Evolutionary conservation across 345 rosid species (phyloP).

Genomic region (Mangifera indica): DNA sequence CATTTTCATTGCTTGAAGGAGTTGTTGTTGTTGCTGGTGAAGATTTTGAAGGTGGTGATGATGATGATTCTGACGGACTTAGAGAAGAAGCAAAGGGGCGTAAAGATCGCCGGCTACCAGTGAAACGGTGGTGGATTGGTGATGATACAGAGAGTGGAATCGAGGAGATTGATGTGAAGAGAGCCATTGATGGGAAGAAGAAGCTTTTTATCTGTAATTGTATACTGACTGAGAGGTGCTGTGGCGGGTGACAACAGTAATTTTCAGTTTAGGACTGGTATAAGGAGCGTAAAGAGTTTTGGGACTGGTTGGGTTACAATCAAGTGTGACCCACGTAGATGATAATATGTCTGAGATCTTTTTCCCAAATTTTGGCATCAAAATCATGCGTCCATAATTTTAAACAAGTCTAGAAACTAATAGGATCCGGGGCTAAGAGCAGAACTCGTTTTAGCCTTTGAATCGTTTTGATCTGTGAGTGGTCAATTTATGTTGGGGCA

Average conservation of each 20-base stretch:
- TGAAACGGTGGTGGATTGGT: conserved; percentile 20
- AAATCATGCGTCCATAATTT: too few relatives aligned
- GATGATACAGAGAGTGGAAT: conserved; percentile 39
- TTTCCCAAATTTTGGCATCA: too few relatives aligned
- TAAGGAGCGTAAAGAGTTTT: not conserved
- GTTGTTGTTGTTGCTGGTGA: conserved; percentile 8
- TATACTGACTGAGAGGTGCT: too few relatives aligned
- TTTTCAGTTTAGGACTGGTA: not conserved
- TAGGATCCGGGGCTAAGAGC: too few relatives aligned
- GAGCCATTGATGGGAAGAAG: conserved; percentile 41
- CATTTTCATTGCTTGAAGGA: conserved; percentile 11
- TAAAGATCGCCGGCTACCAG: conserved; percentile 24
- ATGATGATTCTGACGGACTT: conserved; percentile 39
- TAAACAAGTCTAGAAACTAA: too few relatives aligned
- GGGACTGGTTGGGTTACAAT: not conserved
- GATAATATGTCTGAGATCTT: not conserved
- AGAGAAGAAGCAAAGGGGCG: conserved; percentile 43
- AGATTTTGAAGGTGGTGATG: conserved; percentile 13
- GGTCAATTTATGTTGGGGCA: too few relatives aligned
- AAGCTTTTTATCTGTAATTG: not conserved
- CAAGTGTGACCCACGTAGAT: not conserved
- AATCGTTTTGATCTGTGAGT: too few relatives aligned
- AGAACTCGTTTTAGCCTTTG: too few relatives aligned
- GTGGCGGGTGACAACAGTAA: conserved; percentile 18
- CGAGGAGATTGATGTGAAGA: conserved; percentile 39